Conservation (phyloP, 257 asterid species). For the Anisodus tanguticus region DNA sequence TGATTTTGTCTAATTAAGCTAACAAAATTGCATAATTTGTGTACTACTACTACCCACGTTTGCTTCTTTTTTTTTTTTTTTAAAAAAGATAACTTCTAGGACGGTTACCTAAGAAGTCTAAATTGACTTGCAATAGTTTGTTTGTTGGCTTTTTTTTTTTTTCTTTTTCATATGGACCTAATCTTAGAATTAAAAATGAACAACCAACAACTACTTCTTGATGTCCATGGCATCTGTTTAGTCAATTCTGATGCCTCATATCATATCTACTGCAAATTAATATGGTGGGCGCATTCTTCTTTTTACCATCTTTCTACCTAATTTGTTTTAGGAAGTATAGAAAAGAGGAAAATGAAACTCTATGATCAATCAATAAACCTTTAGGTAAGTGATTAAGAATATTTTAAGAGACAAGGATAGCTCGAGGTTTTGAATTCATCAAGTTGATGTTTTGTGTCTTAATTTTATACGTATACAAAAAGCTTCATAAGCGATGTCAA, state of each 20-base stretch:
- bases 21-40: not conserved
- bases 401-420: not conserved
- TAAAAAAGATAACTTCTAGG: not conserved
- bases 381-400: not conserved
- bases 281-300: not conserved
- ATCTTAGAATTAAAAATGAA: not conserved
- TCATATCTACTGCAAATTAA: not conserved
- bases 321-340: not conserved
- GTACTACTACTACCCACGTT: constrained; percentile 35
- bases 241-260: not conserved
- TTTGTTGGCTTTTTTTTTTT: constrained; percentile 14
- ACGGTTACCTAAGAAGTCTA: constrained; percentile 23
- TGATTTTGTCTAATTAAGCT: constrained; percentile 23
- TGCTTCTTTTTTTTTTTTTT: not conserved
- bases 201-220: not conserved
- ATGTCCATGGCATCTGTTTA: not conserved
- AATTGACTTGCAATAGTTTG: constrained; percentile 13
- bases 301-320: too few species aligned
- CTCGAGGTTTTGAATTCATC: not conserved
- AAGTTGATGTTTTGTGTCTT: not conserved
- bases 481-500: too few species aligned
- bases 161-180: not conserved
- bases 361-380: not conserved
- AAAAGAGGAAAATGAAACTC: not conserved
- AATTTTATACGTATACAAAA: not conserved